Base-by-base conservation (phyloP, 352 stramenopile genomes). In the Phytophthora nicotianae region DNA sequence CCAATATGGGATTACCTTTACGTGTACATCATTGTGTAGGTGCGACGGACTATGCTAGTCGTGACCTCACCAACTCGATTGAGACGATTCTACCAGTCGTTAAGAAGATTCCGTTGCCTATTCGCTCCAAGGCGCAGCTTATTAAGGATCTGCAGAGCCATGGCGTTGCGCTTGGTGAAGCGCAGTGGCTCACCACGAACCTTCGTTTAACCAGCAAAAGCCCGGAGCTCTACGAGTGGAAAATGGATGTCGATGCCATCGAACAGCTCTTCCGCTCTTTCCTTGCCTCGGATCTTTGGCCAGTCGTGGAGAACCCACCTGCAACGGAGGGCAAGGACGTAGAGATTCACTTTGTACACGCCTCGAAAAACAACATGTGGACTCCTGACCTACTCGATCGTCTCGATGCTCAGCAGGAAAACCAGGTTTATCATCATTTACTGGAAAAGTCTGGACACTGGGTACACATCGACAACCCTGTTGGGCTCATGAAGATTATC, bases 401-500 rank as follows among this genome's bases (percentile, higher is more conserved):
- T 37, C 70, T 94, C 33, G 66, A 88, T 5, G 62, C 65, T 5
- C 78, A 86, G 26, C 43, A 75, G 27, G 41, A 68, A n/a, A 60
- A 75, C 32, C 58, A 77, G 35, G 80, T 94, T 37, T 76, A 88
- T 41, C 70, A 81, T 57, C 82, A 94, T 55, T 68, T 91, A 56
- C 74, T 94, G 40, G 60, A 62, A 16, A 89, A 91, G 29, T 78
- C 83, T 26, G 86, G 83, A n/a, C 86, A 94, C 60, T 94, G 86
- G 86, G 81, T 94, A 59, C 86, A 94, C 66, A 90, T 94, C 21
- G 86, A 94, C 74, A 94, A 94, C 67, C 82, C 84, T 0, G 48
- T 62, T 19, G 86, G 83, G 6, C 69, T 94, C n/a, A 73, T 94
- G 51, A 61, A 84, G 33, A 80, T 91, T 42, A 79, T 94, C 27